Conservation (phyloP, 768 basidiomycete genomes). For the Rhodosporidiobolus odoratus region DNA sequence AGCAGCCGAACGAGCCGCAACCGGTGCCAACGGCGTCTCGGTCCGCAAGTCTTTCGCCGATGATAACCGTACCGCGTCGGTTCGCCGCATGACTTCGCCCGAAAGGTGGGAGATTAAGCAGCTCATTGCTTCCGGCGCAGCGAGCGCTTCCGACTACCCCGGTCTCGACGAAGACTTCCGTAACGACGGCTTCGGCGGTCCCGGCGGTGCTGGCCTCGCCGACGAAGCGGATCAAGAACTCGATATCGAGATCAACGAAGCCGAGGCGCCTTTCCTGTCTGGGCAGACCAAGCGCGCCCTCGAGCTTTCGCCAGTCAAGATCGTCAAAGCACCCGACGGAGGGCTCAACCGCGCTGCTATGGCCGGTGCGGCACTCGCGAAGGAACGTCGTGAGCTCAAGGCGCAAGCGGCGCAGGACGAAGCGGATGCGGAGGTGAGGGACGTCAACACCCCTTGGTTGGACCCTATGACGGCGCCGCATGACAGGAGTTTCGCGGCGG, state of each 20-base stretch:
- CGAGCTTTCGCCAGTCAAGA: slow-evolving; percentile 93
- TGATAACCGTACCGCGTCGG: slow-evolving; percentile 61
- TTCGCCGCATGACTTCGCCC: slow-evolving; percentile 86
- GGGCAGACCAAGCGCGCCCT: slow-evolving; percentile 95
- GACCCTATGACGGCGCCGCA: slow-evolving; percentile 90
- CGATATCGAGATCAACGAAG: slow-evolving; percentile 93
- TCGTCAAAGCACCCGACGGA: slow-evolving; percentile 97
- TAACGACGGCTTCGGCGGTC: slow-evolving; percentile 43
- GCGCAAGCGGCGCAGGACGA: slow-evolving; percentile 91
- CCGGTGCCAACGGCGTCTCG: slow-evolving; percentile 83
- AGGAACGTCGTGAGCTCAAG: slow-evolving; percentile 87
- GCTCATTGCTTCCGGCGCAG: slow-evolving; percentile 87
- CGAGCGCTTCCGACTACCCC: slow-evolving; percentile 88
- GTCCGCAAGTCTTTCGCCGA: slow-evolving; percentile 48
- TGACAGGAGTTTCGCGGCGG: slow-evolving; percentile 88
- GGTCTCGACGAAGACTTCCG: slow-evolving; percentile 60
- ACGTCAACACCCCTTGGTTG: slow-evolving; percentile 93
- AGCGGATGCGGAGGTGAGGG: slow-evolving; percentile 87
- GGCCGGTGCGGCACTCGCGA: slow-evolving; percentile 84
- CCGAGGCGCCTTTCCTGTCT: slow-evolving; percentile 89
- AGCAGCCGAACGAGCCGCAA: slow-evolving; percentile 59
- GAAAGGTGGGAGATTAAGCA: slow-evolving; percentile 99
- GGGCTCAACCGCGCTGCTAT: slow-evolving; percentile 92
- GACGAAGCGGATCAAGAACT: slow-evolving; percentile 77
- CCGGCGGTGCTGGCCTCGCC: slow-evolving; percentile 57